Evolutionary conservation across 257 asterid genomes (phyloP).

Genomic region (Fraxinus anomala): DNA sequence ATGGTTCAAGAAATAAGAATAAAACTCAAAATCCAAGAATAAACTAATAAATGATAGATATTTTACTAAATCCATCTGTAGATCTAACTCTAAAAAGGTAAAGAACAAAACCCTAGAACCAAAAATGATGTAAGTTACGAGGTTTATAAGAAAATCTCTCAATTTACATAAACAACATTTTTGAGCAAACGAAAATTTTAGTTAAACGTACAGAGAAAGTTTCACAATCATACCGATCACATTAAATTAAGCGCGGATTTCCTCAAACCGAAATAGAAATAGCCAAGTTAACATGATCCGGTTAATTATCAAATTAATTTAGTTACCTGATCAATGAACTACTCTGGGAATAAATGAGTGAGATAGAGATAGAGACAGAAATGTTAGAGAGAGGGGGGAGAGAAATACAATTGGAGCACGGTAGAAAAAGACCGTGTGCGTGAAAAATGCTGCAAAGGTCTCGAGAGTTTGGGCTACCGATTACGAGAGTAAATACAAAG

Average conservation of each 20-base stretch:
- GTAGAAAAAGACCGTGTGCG: background rate
- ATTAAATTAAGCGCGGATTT: background rate
- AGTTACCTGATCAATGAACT: conserved; percentile 10
- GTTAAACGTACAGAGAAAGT: background rate
- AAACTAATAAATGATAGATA: background rate
- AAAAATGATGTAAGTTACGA: background rate
- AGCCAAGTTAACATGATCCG: background rate
- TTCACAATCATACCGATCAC: background rate
- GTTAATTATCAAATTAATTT: background rate
- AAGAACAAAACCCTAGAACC: background rate
- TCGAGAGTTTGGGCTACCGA: too few species aligned
- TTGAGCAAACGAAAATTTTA: background rate
- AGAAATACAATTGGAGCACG: background rate
- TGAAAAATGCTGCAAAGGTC: too few species aligned
- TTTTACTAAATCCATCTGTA: background rate
- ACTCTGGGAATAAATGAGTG: background rate
- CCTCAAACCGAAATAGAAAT: background rate
- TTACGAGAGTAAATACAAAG: too few species aligned
- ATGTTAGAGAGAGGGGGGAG: too few species aligned
- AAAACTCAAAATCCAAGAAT: background rate
- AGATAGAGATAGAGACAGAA: background rate
- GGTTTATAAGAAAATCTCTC: background rate
- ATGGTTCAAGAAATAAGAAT: background rate
- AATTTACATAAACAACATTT: background rate
- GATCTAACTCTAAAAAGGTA: background rate